Evolutionary conservation across 2,329 filamentous ascomycete species (phyloP).

Genomic region (Magnaporthales sp.): DNA sequence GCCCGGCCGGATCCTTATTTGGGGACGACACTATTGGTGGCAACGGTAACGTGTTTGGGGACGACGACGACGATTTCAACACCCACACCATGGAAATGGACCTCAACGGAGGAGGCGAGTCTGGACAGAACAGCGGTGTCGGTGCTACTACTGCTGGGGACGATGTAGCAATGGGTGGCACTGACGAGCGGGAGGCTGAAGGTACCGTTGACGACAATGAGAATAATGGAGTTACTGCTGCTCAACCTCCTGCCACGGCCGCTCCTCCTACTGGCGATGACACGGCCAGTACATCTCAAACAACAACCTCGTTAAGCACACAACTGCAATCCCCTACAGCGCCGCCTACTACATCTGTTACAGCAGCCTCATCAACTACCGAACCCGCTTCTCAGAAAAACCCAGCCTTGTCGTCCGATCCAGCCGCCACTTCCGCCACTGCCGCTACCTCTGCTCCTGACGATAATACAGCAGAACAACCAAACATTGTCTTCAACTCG

Average conservation of each 20-base stretch:
- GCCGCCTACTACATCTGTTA: constrained; percentile 3
- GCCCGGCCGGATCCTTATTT: constrained; percentile 76
- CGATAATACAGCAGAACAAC: not conserved
- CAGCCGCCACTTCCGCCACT: constrained; percentile 16
- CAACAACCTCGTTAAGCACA: not conserved
- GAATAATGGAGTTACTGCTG: not conserved
- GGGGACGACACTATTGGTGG: constrained; percentile 58
- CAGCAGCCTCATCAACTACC: not conserved
- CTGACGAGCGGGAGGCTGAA: not conserved
- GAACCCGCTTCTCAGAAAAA: not conserved
- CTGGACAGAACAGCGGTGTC: constrained; percentile 25
- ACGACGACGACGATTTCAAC: constrained; percentile 75
- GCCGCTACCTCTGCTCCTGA: not conserved
- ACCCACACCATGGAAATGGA: constrained; percentile 55
- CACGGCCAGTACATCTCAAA: not conserved
- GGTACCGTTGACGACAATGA: constrained; percentile 12
- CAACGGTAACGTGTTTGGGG: constrained; percentile 53
- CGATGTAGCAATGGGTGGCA: constrained; percentile 22
- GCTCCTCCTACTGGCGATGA: not conserved
- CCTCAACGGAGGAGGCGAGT: constrained; percentile 29
- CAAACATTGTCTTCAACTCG: not conserved
- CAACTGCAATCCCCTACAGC: not conserved
- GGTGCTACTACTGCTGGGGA: constrained; percentile 27
- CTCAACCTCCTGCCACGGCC: constrained; percentile 1
- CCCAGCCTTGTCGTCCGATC: constrained; percentile 26